These are phyloP conservation scores for Talaromyces sp. DNA, from an alignment of 2,329 filamentous ascomycete genomes.

Conservation along the genomic window DNA sequence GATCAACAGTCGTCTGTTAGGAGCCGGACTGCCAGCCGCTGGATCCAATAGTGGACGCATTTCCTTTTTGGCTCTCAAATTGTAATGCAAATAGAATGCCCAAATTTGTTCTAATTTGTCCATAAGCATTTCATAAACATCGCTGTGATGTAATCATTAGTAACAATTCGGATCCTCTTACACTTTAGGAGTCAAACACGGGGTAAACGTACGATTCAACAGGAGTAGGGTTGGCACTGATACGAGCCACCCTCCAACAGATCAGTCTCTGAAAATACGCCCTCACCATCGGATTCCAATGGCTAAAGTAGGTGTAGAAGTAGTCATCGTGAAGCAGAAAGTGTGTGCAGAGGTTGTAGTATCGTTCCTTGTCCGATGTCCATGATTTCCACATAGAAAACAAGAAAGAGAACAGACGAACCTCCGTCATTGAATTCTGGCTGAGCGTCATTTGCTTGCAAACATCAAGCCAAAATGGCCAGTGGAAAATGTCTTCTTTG, in stretches of 20 bases:
- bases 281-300: conserved; percentile 94
- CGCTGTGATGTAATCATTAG: conserved; percentile 41
- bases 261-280: conserved; percentile 88
- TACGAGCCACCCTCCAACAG: conserved; percentile 83
- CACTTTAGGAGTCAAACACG: neutral
- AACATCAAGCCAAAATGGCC: conserved; percentile 80
- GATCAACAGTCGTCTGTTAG: conserved; percentile 81
- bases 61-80: conserved; percentile 60
- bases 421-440: conserved; percentile 85
- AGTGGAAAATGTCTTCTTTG: conserved; percentile 47
- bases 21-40: conserved; percentile 77
- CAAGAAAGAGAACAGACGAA: conserved; percentile 76
- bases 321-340: conserved; percentile 71
- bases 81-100: conserved; percentile 74
- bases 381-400: conserved; percentile 76
- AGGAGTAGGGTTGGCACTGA: conserved; percentile 62
- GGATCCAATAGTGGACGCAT: conserved; percentile 64
- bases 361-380: conserved; percentile 61
- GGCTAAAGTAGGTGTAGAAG: conserved; percentile 80
- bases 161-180: neutral
- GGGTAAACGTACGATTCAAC: conserved; percentile 61
- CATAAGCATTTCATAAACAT: conserved; percentile 65
- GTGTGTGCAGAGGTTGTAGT: conserved; percentile 65
- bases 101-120: conserved; percentile 68
- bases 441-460: conserved; percentile 75